phyloP scores from a whole-genome alignment of 2,329 filamentous ascomycete species.

The Fusarium luffae region DNA sequence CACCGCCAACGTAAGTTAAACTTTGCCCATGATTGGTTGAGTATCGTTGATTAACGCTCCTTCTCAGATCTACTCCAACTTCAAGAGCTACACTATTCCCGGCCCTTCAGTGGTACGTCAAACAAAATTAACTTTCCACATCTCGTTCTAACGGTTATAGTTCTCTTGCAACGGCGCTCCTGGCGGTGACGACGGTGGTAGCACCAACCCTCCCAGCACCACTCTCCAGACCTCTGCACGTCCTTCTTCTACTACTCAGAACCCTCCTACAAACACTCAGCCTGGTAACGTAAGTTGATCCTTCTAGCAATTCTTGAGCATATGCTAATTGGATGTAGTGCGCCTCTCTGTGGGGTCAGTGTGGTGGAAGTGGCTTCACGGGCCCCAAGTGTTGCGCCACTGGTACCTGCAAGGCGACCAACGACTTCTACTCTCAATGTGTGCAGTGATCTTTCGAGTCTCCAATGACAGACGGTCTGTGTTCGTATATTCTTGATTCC shows the following conservation, averaged over 20 bases:
- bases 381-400: slow-evolving; percentile 19
- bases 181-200: neutral
- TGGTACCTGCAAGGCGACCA: slow-evolving; percentile 4
- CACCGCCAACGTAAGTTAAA: neutral
- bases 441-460: neutral
- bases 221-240: slow-evolving; percentile 13
- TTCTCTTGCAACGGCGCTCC: slow-evolving; percentile 16
- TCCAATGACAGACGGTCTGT: neutral
- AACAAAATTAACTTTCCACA: accelerated
- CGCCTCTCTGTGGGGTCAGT: slow-evolving; percentile 6
- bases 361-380: neutral
- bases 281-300: neutral
- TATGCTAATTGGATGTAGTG: neutral
- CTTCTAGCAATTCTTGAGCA: accelerated
- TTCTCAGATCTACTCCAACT: slow-evolving; percentile 24
- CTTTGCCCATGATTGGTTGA: accelerated
- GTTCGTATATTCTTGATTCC: neutral
- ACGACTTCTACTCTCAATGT: slow-evolving; percentile 17
- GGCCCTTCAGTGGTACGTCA: slow-evolving; percentile 11
- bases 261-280: neutral
- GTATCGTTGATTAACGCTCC: too few relatives aligned
- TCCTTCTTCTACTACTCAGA: neutral
- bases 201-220: neutral
- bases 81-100: slow-evolving; percentile 9
- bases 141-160: neutral